phyloP scores from a whole-genome alignment of 2,329 filamentous ascomycete genomes.

The Colletotrichum ledebouriae region DNA sequence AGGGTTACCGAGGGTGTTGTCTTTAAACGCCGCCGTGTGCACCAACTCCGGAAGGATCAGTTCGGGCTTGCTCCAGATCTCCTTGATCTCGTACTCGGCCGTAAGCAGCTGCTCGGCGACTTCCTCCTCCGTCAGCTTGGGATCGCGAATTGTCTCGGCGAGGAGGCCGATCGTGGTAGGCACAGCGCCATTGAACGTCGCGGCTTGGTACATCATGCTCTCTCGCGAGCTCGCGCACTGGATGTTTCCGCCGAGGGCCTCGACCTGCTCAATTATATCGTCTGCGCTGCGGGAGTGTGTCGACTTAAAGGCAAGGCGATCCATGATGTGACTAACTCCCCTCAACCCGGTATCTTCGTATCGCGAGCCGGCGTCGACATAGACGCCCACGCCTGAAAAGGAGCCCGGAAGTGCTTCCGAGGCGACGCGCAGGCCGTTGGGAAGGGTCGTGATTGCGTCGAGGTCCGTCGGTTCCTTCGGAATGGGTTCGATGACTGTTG shows the following conservation, averaged over 20 bases:
- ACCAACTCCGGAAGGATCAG: slow-evolving; percentile 95
- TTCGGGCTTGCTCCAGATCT: slow-evolving; percentile 98
- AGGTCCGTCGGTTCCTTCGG: slow-evolving; percentile 81
- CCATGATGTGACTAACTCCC: slow-evolving; percentile 96
- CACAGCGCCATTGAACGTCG: slow-evolving; percentile 95
- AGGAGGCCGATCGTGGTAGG: slow-evolving; percentile 85
- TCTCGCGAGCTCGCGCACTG: slow-evolving; percentile 96
- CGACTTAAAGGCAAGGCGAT: slow-evolving; percentile 93
- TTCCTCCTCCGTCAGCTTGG: slow-evolving; percentile 87
- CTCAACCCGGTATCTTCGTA: slow-evolving; percentile 89
- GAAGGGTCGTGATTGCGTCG: slow-evolving; percentile 86
- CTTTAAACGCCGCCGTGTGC: slow-evolving; percentile 94
- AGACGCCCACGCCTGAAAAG: slow-evolving; percentile 95
- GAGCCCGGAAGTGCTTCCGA: slow-evolving; percentile 95
- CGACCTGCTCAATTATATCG: slow-evolving; percentile 88
- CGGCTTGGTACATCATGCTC: slow-evolving; percentile 98
- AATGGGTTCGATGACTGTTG: slow-evolving; percentile 42
- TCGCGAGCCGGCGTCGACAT: slow-evolving; percentile 93
- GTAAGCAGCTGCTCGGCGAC: slow-evolving; percentile 89
- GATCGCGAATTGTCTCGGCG: slow-evolving; percentile 93
- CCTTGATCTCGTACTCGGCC: slow-evolving; percentile 91
- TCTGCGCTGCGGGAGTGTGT: slow-evolving; percentile 81
- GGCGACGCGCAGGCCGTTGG: slow-evolving; percentile 94
- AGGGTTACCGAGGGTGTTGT: slow-evolving; percentile 96
- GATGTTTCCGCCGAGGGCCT: slow-evolving; percentile 93